Conservation (phyloP, 2,329 filamentous ascomycete species). For the Diplodia scrobiculata region DNA sequence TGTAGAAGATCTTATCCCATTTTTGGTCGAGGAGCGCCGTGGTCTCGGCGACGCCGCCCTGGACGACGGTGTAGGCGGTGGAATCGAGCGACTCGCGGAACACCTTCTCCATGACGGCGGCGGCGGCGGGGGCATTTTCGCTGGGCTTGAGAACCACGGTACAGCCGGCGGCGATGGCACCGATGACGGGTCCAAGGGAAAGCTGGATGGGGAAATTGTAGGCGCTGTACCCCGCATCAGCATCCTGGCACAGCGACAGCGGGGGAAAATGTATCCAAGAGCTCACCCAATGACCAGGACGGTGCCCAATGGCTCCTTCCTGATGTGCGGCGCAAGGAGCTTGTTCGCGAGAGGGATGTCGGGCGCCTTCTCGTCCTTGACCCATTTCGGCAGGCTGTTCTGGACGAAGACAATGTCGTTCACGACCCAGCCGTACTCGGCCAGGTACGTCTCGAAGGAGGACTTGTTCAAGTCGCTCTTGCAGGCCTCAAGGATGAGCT, state of each 20-base stretch:
- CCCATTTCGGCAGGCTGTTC: constrained; percentile 77
- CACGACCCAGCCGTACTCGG: constrained; percentile 76
- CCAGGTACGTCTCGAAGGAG: constrained; percentile 69
- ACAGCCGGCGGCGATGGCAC: constrained; percentile 90
- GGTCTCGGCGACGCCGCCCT: constrained; percentile 79
- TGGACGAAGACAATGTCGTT: constrained; percentile 79
- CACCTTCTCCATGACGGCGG: constrained; percentile 77
- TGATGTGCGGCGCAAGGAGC: constrained; percentile 71
- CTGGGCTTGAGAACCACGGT: constrained; percentile 89
- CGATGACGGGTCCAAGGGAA: constrained; percentile 74
- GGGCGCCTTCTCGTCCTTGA: constrained; percentile 74
- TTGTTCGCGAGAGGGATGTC: constrained; percentile 70
- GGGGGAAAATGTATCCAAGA: background rate
- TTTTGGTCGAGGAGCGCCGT: constrained; percentile 80
- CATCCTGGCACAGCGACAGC: constrained; percentile 12
- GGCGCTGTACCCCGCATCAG: constrained; percentile 55
- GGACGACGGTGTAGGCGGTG: constrained; percentile 73
- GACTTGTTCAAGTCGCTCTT: constrained; percentile 78
- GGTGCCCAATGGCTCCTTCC: constrained; percentile 83
- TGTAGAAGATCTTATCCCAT: constrained; percentile 99
- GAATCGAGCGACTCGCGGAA: constrained; percentile 75
- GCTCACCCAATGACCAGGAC: constrained; percentile 78
- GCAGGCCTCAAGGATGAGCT: constrained; percentile 73
- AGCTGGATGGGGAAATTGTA: constrained; percentile 94
- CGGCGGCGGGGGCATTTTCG: constrained; percentile 74